Evolutionary conservation across 441 rosid species (phyloP), one percentile per base, ranked within the genome.

Genomic region (Breynia disticha): DNA sequence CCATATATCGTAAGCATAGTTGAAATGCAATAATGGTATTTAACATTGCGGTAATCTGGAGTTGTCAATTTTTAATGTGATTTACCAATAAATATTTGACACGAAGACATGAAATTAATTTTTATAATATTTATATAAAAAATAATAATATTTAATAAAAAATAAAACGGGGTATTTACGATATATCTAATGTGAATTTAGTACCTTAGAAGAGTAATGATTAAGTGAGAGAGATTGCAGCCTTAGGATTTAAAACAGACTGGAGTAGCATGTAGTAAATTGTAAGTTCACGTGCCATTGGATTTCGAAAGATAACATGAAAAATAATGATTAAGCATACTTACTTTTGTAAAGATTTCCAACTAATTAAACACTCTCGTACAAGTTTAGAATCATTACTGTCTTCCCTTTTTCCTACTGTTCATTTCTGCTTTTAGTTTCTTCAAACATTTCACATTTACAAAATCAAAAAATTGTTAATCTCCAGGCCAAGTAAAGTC

Each of bases 231-330:
- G 11, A 37, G 11, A 37, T 37, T 37, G 41, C 11, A 37, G 41
- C n/a, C n/a, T n/a, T n/a, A n/a, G n/a, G n/a, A n/a, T n/a, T n/a
- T n/a, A n/a, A n/a, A n/a, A n/a, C n/a, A n/a, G n/a, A n/a, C n/a
- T n/a, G n/a, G n/a, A n/a, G n/a, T 24, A 24, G 7, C 11, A 9
- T 16, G 18, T 16, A 5, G n/a, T 0, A 11, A n/a, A 37, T 10
- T 50, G 9, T n/a, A 10, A 24, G 52, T 41, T 73, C 77, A 59
- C 77, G 61, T 65, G 73, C 55, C 58, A 16, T 59, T 19, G 67
- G 54, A 50, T 61, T 46, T 64, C 47, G 57, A 46, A 41, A 65
- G 56, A 50, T 16, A 37, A 51, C 48, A 45, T 47, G 43, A 6
- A 41, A 17, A 50, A 50, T 38, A 53, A 57, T 61, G 19, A 52